A percentile compares a stretch with the other conserved stretches of the same genome.
Conservation (phyloP, 768 basidiomycete genomes). For the Mycena rebaudengoi region DNA sequence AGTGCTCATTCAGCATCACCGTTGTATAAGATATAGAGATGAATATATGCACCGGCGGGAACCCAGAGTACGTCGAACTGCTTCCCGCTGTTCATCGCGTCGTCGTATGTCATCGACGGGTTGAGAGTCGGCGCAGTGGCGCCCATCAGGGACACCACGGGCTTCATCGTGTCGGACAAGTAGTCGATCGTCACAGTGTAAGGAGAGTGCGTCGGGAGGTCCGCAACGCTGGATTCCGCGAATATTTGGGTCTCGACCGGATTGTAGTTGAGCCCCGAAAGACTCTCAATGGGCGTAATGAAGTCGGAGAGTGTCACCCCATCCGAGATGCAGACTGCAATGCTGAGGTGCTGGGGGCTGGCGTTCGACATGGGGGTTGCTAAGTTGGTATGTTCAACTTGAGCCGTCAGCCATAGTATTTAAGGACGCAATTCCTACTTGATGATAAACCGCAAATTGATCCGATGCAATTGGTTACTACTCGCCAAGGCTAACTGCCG, state of each 20-base stretch:
- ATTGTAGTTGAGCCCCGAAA: constrained; percentile 12
- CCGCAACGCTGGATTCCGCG: no score
- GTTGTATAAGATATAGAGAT: no score
- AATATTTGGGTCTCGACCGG: no score
- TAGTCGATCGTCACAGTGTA: constrained; percentile 21
- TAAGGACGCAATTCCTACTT: no score
- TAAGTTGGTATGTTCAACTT: no score
- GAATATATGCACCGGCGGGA: constrained; percentile 18
- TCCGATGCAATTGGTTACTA: no score
- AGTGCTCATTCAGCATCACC: no score
- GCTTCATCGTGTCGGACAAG: constrained; percentile 17
- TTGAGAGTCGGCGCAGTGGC: constrained; percentile 16
- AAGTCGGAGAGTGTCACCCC: constrained; percentile 28
- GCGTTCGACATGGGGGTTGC: no score
- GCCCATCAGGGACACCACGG: constrained; percentile 14
- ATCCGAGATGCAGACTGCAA: constrained; percentile 23
- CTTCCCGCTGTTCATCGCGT: constrained; percentile 14
- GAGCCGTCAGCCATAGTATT: no score
- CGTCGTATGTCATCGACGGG: constrained; percentile 23
- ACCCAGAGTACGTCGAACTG: constrained; percentile 29
- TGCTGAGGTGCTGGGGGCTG: no score
- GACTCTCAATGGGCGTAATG: constrained; percentile 19
- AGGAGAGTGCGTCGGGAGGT: constrained; percentile 15
- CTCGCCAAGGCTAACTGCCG: no score
- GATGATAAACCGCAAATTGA: no score